Conservation (phyloP, 805 yeast species). For the Yamadazyma insecticola region DNA sequence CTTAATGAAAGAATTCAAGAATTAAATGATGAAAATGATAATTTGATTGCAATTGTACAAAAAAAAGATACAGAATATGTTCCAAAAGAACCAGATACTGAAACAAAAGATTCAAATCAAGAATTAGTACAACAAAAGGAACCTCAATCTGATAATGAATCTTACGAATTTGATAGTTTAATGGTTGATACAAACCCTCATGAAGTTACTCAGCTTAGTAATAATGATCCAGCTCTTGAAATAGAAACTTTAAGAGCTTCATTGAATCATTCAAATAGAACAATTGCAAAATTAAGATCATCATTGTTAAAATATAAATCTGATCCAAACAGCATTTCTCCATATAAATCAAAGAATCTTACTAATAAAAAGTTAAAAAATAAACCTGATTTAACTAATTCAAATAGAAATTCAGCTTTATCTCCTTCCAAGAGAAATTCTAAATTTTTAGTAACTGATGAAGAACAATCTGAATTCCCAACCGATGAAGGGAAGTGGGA, state of each 20-base stretch:
- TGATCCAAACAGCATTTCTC: constrained; percentile 14
- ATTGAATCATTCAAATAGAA: constrained; percentile 58
- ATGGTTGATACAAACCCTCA: constrained; percentile 23
- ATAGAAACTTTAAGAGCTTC: constrained; percentile 63
- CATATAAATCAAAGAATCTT: constrained; percentile 3
- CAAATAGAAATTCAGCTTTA: constrained; percentile 18
- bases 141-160: constrained; percentile 29
- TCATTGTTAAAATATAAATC: constrained; percentile 40
- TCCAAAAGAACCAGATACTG: constrained; percentile 1
- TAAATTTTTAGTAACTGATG: constrained; percentile 22
- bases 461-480: constrained; percentile 11
- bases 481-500: constrained; percentile 32
- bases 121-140: background rate
- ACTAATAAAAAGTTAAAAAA: constrained; percentile 11
- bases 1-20: constrained; percentile 51
- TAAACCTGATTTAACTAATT: constrained; percentile 7
- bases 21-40: constrained; percentile 67
- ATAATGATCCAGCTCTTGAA: constrained; percentile 47
- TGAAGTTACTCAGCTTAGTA: constrained; percentile 24
- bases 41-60: constrained; percentile 36
- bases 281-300: constrained; percentile 56
- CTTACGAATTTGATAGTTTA: constrained; percentile 29
- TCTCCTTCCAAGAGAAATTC: constrained; percentile 37
- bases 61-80: background rate
- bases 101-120: constrained; percentile 1